phyloP scores from a whole-genome alignment of 1,139 yeast genomes.

The Citeromyces siamensis region DNA sequence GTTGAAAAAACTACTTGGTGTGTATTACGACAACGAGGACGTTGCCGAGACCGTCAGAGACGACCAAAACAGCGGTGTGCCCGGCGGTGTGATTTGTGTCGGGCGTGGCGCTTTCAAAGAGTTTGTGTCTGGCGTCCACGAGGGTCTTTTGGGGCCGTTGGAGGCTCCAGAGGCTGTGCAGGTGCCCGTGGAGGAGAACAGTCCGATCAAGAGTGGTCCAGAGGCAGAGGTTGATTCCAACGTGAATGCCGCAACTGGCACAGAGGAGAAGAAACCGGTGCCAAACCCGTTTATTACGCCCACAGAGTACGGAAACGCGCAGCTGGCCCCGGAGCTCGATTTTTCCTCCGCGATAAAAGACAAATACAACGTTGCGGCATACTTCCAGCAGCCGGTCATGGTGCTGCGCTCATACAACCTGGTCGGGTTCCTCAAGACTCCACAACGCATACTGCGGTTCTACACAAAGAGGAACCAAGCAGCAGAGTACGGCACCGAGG shows the following conservation, averaged over 20 bases:
- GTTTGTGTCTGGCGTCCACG: constrained; percentile 81
- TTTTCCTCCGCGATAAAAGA: constrained; percentile 15
- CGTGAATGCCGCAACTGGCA: constrained; percentile 18
- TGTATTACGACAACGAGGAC: constrained; percentile 24
- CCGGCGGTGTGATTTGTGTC: constrained; percentile 82
- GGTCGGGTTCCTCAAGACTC: constrained; percentile 68
- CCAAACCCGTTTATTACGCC: constrained; percentile 53
- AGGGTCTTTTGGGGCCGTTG: constrained; percentile 88
- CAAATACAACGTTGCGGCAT: constrained; percentile 35
- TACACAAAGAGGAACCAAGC: constrained; percentile 65
- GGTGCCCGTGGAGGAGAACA: too few relatives aligned
- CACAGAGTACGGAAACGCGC: constrained; percentile 37
- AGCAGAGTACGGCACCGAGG: constrained; percentile 51
- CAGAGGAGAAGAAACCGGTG: constrained; percentile 25
- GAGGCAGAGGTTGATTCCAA: too few relatives aligned
- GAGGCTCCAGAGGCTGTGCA: constrained; percentile 37
- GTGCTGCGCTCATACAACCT: constrained; percentile 66
- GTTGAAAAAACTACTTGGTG: constrained; percentile 41
- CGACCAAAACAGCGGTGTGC: constrained; percentile 28
- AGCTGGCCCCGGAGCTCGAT: constrained; percentile 51
- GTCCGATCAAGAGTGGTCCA: too few relatives aligned
- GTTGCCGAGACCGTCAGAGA: constrained; percentile 23
- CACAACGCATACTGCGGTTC: constrained; percentile 65
- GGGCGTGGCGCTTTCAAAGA: constrained; percentile 97
- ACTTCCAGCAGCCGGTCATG: constrained; percentile 64